Evolutionary conservation across 2,329 filamentous ascomycete species (phyloP).

Genomic region (Neopestalotiopsis sp.): DNA sequence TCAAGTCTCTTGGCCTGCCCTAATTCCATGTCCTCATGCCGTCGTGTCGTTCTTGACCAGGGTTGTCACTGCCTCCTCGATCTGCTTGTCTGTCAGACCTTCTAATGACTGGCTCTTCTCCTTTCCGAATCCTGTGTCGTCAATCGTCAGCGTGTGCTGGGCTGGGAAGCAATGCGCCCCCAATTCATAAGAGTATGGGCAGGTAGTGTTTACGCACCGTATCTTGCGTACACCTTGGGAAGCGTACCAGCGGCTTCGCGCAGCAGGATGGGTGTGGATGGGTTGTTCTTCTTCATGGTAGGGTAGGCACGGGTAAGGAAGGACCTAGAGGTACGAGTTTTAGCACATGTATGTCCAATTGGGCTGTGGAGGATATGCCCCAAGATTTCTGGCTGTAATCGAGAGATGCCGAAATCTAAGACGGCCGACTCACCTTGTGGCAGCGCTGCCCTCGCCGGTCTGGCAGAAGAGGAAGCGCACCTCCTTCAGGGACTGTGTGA

Average conservation of each 20-base stretch:
- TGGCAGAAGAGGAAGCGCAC: conserved; percentile 98
- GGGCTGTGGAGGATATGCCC: not conserved
- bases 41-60: conserved; percentile 52
- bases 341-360: not conserved
- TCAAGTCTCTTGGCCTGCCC: not conserved
- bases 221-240: conserved; percentile 90
- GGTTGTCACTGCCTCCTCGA: conserved; percentile 61
- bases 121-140: conserved; percentile 53
- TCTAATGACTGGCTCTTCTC: conserved; percentile 64
- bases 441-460: conserved; percentile 86
- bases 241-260: conserved; percentile 86
- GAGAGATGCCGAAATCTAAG: not conserved
- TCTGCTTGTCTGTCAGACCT: conserved; percentile 64
- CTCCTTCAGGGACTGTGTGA: conserved; percentile 88
- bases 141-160: conserved; percentile 24
- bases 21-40: conserved; percentile 20
- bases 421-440: conserved; percentile 71
- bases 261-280: conserved; percentile 89
- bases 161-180: not conserved
- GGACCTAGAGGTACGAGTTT: conserved; percentile 57
- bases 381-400: not conserved
- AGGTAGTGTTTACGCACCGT: conserved; percentile 63
- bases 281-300: conserved; percentile 99
- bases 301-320: conserved; percentile 93
- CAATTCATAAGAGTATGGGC: not conserved